Conservation (phyloP, 2,329 filamentous ascomycete genomes). For the Metarhizium album region DNA sequence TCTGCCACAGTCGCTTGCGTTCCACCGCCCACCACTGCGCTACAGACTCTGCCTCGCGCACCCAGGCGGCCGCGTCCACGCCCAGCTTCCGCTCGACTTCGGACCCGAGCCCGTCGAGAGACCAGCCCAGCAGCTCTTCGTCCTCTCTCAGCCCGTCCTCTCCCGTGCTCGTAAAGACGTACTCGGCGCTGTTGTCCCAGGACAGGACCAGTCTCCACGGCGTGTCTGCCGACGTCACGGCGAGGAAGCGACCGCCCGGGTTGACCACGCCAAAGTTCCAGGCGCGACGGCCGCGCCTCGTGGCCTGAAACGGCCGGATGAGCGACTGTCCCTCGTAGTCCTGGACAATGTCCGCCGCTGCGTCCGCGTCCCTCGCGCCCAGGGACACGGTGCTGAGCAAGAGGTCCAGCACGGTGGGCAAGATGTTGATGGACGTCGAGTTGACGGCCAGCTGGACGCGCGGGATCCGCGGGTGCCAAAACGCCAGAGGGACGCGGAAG, state of each 20-base stretch:
- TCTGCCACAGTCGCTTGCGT: neutral
- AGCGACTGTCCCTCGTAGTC: conserved; percentile 27
- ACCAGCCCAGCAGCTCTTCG: conserved; percentile 14
- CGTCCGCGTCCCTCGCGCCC: conserved; percentile 12
- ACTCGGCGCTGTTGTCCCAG: conserved; percentile 17
- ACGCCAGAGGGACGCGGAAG: conserved; percentile 22
- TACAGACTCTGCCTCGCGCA: conserved; percentile 21
- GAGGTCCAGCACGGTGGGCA: conserved; percentile 24
- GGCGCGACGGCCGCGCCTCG: conserved; percentile 10
- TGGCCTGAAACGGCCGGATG: conserved; percentile 18
- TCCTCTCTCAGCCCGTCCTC: conserved; percentile 18
- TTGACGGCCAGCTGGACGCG: conserved; percentile 18
- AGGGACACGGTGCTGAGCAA: conserved; percentile 23
- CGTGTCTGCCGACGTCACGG: conserved; percentile 11
- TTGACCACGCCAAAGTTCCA: conserved; percentile 17
- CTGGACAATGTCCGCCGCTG: conserved; percentile 18
- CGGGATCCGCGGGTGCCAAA: conserved; percentile 25
- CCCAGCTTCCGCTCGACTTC: conserved; percentile 14
- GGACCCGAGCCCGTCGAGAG: conserved; percentile 12
- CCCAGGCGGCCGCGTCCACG: conserved; percentile 18
- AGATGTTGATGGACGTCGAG: conserved; percentile 17
- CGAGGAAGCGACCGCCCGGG: conserved; percentile 13
- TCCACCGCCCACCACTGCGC: conserved; percentile 19
- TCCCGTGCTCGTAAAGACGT: conserved; percentile 19
- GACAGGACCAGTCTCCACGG: conserved; percentile 16